A percentile compares a stretch with the other conserved stretches of the same genome.
Evolutionary conservation across 345 rosid genomes (phyloP).

Genomic region (Eucalyptus paniculata): DNA sequence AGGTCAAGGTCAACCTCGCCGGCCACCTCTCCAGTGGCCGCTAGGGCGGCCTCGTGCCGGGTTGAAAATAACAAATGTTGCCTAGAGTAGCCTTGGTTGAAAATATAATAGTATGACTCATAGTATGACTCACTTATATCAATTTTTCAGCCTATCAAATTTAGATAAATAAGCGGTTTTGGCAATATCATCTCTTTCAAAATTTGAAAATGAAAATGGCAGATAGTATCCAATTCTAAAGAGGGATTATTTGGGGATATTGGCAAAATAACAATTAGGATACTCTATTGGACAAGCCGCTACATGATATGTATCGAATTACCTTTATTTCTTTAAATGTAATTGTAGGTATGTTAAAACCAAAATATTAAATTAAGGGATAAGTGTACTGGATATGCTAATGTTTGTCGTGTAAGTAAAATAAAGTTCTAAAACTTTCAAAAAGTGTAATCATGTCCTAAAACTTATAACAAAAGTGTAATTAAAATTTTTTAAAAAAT

Average conservation of each 20-base stretch:
- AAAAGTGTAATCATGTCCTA: no score
- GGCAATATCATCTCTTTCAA: neutral
- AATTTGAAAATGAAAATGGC: neutral
- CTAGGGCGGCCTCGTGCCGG: no score
- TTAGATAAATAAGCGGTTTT: neutral
- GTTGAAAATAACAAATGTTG: neutral
- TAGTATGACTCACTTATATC: neutral
- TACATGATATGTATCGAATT: neutral
- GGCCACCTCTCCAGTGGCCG: no score
- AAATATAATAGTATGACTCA: neutral
- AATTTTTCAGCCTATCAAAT: neutral
- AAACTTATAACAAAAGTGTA: neutral
- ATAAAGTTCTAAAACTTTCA: no score
- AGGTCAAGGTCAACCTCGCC: no score
- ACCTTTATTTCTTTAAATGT: neutral
- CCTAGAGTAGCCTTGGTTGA: neutral
- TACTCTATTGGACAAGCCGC: neutral
- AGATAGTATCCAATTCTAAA: neutral
- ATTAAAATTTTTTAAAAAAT: no score
- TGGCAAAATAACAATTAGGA: neutral
- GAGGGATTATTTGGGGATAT: neutral
- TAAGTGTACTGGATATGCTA: accelerated
- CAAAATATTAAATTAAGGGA: neutral
- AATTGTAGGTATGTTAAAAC: neutral
- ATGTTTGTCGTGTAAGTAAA: no score